These are phyloP conservation scores for Thelonectria blattea DNA, from an alignment of 2,329 filamentous ascomycete species.

Conservation along the genomic window DNA sequence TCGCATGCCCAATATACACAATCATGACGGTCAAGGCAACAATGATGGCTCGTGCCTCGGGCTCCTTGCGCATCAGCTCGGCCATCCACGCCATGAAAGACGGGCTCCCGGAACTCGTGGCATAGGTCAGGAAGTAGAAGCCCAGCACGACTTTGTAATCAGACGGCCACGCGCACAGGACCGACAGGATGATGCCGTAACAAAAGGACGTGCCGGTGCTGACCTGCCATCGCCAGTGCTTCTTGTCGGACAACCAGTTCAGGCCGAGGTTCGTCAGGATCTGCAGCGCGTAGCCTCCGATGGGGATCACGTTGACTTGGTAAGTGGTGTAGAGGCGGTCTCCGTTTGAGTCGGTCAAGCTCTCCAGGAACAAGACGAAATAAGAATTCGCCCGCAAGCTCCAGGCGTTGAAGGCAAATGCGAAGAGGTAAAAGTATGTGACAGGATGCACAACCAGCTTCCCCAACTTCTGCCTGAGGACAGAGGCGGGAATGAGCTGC, in stretches of 20 bases:
- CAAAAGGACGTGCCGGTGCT: slow-evolving; percentile 39
- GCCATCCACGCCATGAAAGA: slow-evolving; percentile 47
- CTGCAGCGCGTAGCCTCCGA: slow-evolving; percentile 42
- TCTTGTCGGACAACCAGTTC: slow-evolving; percentile 46
- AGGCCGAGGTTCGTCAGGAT: slow-evolving; percentile 45
- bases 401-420: slow-evolving; percentile 41
- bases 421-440: slow-evolving; percentile 41
- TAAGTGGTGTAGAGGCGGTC: slow-evolving; percentile 40
- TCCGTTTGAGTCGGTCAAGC: slow-evolving; percentile 35
- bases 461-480: slow-evolving; percentile 36
- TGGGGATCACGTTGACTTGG: slow-evolving; percentile 41
- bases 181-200: slow-evolving; percentile 41
- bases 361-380: slow-evolving; percentile 43
- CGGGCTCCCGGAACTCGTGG: slow-evolving; percentile 42
- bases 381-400: slow-evolving; percentile 42
- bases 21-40: slow-evolving; percentile 47
- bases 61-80: slow-evolving; percentile 43
- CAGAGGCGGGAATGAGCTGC: slow-evolving; percentile 33
- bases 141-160: slow-evolving; percentile 41
- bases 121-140: slow-evolving; percentile 47
- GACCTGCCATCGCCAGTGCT: slow-evolving; percentile 49
- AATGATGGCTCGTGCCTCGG: slow-evolving; percentile 45
- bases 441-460: slow-evolving; percentile 39
- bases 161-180: slow-evolving; percentile 44
- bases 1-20: slow-evolving; percentile 48